Base-by-base conservation (phyloP, 2,329 filamentous ascomycete species). In the Cryphonectria nitschkei region DNA sequence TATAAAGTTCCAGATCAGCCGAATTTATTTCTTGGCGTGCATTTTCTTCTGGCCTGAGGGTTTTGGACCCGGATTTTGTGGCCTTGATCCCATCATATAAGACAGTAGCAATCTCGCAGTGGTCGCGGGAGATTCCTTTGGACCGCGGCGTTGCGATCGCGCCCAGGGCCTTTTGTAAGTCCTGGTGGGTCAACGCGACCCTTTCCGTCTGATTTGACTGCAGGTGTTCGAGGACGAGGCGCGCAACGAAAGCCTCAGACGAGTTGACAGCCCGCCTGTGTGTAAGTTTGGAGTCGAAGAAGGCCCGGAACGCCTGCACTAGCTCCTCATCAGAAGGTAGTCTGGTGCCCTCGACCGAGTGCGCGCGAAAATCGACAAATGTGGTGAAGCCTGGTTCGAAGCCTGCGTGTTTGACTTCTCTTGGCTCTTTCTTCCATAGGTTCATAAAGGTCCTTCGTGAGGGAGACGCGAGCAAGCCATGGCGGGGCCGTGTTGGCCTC, bases 361-460 rank as follows among this genome's bases (percentile, higher is more conserved):
- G 87, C 74, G 88, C 88, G 67, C 87, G 84, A 79, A 93, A 87
- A 71, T 92, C 87, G 76, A 92, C 87, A 82, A 97, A 88, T 22
- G 86, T 87, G 74, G 89, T 88, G 76, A 94, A 88, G 68, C 94
- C 94, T 0, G 89, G 92, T 76, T 90, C 92, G 72, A 90, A 83
- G 75, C 90, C 86, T 66, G 90, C 84, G 32, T 88, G 84, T 78
- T 89, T 90, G 60, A 90, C 80, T 70, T 87, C 82, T 71, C 88
- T 85, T 26, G 89, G 86, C 3, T 88, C 82, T 75, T 89, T 89
- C 75, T 92, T 87, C 63, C 94, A 82, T 56, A 73, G 67, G 37
- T 86, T 85, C 75, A 94, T 85, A 70, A 95, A 70, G 54, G 68
- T 63, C 68, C 65, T 68, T 68, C 68, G 70, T 29, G 69, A 62